Evolutionary conservation across 441 rosid genomes (phyloP).

Genomic region (Syzygium malaccense): DNA sequence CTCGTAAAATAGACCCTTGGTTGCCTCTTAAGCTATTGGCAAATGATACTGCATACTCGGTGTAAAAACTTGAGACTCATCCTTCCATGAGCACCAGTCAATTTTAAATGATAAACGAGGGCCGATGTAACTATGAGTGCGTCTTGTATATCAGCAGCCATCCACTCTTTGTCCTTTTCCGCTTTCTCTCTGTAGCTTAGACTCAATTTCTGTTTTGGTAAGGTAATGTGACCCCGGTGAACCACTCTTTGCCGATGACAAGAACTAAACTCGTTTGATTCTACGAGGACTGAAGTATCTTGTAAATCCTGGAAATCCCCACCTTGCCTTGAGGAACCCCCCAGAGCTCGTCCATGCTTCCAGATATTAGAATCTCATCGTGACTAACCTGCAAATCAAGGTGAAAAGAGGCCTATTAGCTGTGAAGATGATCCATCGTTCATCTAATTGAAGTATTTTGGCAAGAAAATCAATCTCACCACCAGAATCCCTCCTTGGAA

Average conservation of each 20-base stretch:
- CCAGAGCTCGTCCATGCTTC: background rate
- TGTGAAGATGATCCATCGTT: background rate
- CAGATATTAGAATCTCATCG: background rate
- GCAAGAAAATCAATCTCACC: background rate
- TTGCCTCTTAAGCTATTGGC: background rate
- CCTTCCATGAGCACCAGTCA: background rate
- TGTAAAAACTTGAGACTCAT: background rate
- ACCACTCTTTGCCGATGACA: background rate
- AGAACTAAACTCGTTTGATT: background rate
- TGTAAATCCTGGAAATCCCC: background rate
- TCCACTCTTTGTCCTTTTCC: background rate
- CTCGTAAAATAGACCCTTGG: background rate
- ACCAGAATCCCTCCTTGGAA: background rate
- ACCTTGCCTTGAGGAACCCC: background rate
- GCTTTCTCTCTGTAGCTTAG: background rate
- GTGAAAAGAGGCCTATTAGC: background rate
- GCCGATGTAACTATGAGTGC: background rate
- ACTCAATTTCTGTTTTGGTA: background rate
- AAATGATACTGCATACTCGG: background rate
- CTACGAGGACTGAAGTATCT: background rate
- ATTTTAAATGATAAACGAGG: background rate
- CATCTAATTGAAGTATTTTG: background rate
- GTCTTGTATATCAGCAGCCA: too few species aligned
- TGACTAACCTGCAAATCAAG: background rate
- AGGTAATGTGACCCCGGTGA: background rate